Base-by-base conservation (phyloP, 2,329 filamentous ascomycete genomes). In the Sporothrix dimorphospora region DNA sequence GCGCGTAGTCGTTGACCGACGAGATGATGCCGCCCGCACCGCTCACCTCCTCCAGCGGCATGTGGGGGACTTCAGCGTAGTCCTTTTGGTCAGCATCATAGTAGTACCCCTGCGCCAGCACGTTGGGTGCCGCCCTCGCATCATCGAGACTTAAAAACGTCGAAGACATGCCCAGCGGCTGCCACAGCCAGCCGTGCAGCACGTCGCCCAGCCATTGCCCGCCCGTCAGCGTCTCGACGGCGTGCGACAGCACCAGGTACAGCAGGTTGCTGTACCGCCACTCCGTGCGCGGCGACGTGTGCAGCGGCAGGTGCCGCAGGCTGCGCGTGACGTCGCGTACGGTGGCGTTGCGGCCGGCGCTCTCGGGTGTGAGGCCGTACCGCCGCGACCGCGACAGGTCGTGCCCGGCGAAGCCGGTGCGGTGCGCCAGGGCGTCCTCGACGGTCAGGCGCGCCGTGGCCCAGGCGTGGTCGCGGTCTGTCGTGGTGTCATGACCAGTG, bases 201-300 rank as follows among this genome's bases (percentile, higher is more conserved):
- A 83, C 78, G 19, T 79, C 76, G 5, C 81, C 81, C 19, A 87
- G 79, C 74, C 77, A 78, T 8, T 69, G 69, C 1, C 2, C 75
- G 4, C 2, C 74, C 42, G 82, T 83, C 1, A 85, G 76, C 1
- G 78, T 81, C 77, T 87, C 81, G 8, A 86, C 76, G 3, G 81
- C 79, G 75, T 87, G 81, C n/a, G 82, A 79, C 0, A 83, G 82
- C 0, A 82, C 82, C 47, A 82, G 81, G 76, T 81, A 89, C 83
- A 88, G 85, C 27, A 85, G 78, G 75, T 88, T 88, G 79, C 81
- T 83, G 77, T 88, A 89, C 74, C 85, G 81, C 66, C 77, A 85
- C 12, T 75, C 78, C 0, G 81, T 82, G 14, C 85, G 80, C 21
- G 84, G 78, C 38, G 81, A 74, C 6, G 78, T 78, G 8, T 78